Evolutionary conservation across 2,329 filamentous ascomycete species (phyloP), one percentile per base, ranked within the genome.

Genomic region (Colletotrichum shisoi): DNA sequence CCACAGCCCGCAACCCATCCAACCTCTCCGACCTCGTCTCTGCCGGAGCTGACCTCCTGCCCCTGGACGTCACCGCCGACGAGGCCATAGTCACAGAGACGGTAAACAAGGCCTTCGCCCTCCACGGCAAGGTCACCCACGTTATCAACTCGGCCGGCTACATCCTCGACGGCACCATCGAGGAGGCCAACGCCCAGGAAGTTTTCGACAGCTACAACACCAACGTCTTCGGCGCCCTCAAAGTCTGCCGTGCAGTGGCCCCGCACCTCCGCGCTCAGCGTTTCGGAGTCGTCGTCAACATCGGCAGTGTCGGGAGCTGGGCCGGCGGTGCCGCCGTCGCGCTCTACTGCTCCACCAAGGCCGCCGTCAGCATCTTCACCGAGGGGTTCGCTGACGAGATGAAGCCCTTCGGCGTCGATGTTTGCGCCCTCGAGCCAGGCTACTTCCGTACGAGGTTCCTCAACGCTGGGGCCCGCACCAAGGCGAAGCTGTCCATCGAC

Each of bases 361-460:
- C 78, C 15, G 80, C 81, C 24, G 71, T 81, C 3, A 80, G 80
- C 8, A 80, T 79, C 5, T 68, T 85, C 7, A 79, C 79, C 3
- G 81, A 83, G 62, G 77, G 78, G 0, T 74, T 85, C 2, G 73
- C 73, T 0, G 65, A 73, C 0, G 84, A 86, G 73, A 73, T 85
- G 1, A 71, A 70, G 1, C 78, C 79, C 0, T 83, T 87, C 34
- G 77, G 80, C 4, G 79, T 86, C 45, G 70, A 75, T 1, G 79
- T 80, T 1, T 70, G 76, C 0, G 72, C 78, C 1, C 74, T 86
- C 3, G 84, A 85, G 67, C 84, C 84, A 0, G 85, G 84, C 0
- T 83, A 83, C 64, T 86, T 87, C 71, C 80, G 84, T 2, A 87
- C 84, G 0, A 75, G 72, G 0, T 82, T 87, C 57, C 76, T 86